Evolutionary conservation across 495 filamentous ascomycete species (phyloP).

Genomic region (Neurospora africana): DNA sequence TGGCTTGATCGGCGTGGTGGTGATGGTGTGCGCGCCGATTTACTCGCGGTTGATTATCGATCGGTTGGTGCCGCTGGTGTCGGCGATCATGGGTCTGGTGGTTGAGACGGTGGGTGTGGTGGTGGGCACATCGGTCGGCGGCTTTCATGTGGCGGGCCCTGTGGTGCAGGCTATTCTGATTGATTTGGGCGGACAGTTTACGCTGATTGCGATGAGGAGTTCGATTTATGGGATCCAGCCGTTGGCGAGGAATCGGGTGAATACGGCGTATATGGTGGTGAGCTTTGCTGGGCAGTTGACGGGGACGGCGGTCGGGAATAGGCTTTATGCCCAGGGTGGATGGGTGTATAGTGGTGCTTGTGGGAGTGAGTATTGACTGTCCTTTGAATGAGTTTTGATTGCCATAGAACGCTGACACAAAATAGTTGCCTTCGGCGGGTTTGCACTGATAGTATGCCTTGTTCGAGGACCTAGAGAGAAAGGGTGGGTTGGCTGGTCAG

Average conservation of each 20-base stretch:
- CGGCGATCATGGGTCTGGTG: conserved; percentile 50
- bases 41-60: conserved; percentile 66
- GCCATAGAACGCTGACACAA: neutral
- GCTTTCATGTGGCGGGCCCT: conserved; percentile 57
- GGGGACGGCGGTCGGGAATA: conserved; percentile 64
- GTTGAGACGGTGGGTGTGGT: conserved; percentile 51
- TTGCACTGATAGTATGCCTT: conserved; percentile 47
- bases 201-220: conserved; percentile 64
- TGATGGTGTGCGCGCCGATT: conserved; percentile 54
- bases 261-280: conserved; percentile 74
- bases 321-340: conserved; percentile 55
- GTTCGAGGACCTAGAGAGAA: conserved; percentile 57
- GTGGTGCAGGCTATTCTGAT: conserved; percentile 62
- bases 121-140: conserved; percentile 60
- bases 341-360: conserved; percentile 61
- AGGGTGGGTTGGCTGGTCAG: conserved; percentile 67
- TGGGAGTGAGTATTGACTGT: conserved; percentile 29
- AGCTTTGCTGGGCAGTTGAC: conserved; percentile 67
- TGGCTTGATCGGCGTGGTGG: conserved; percentile 61
- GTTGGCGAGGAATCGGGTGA: conserved; percentile 63
- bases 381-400: neutral
- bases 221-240: conserved; percentile 64
- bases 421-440: conserved; percentile 49
- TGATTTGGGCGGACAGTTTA: conserved; percentile 65
- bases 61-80: conserved; percentile 52